These are phyloP conservation scores for Wickerhamiella cacticola DNA, from an alignment of 805 yeast genomes.

Conservation along the genomic window DNA sequence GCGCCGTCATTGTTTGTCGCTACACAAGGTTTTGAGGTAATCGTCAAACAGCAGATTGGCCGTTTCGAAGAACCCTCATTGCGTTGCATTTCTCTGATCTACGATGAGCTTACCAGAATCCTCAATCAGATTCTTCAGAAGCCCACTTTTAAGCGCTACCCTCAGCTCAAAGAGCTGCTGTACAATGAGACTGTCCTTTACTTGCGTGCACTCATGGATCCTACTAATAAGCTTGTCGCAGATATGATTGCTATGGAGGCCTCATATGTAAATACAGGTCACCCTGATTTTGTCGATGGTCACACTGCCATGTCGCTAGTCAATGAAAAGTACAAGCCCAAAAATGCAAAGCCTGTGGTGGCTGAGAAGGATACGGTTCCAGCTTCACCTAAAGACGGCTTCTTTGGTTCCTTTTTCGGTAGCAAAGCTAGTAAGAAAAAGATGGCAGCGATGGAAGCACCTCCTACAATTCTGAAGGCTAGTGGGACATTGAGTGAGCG, in stretches of 20 bases:
- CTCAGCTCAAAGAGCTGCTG: slow-evolving; percentile 77
- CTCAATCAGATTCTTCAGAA: slow-evolving; percentile 71
- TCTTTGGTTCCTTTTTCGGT: slow-evolving; percentile 91
- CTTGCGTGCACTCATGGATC: slow-evolving; percentile 64
- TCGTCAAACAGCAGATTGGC: slow-evolving; percentile 84
- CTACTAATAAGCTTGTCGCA: slow-evolving; percentile 73
- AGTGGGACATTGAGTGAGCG: slow-evolving; percentile 88
- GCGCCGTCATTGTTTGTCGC: slow-evolving; percentile 95
- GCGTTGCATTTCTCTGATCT: slow-evolving; percentile 78
- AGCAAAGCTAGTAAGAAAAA: slow-evolving; percentile 70
- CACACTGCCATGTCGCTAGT: slow-evolving; percentile 90
- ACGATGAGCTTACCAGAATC: slow-evolving; percentile 89
- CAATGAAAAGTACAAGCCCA: slow-evolving; percentile 71
- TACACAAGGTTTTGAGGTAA: slow-evolving; percentile 91
- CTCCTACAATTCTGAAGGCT: slow-evolving; percentile 89
- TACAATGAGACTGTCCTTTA: slow-evolving; percentile 68
- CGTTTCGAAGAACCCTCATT: slow-evolving; percentile 90
- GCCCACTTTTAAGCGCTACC: slow-evolving; percentile 78
- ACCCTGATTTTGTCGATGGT: slow-evolving; percentile 91
- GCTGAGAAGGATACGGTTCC: slow-evolving; percentile 50
- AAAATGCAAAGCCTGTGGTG: slow-evolving; percentile 50
- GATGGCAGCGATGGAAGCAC: slow-evolving; percentile 92
- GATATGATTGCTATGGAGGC: slow-evolving; percentile 82
- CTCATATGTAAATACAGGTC: slow-evolving; percentile 93
- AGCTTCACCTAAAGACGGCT: slow-evolving; percentile 39